Evolutionary conservation across 164 flowering plant species (phyloP).

Genomic region (Akebia trifoliata): DNA sequence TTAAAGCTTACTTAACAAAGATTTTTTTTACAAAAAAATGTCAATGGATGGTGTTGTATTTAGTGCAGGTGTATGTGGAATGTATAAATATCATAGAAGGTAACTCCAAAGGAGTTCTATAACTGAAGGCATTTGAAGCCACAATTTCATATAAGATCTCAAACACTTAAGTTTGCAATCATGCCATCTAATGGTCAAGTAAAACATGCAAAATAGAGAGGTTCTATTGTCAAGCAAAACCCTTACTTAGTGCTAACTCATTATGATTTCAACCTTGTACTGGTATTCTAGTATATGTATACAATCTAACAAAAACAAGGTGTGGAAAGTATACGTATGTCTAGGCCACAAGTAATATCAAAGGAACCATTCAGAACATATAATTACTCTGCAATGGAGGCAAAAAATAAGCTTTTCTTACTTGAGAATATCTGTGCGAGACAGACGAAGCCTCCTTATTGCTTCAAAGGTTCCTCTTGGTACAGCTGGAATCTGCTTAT

Average conservation of each 20-base stretch:
- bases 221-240: too few relatives aligned
- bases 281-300: not conserved
- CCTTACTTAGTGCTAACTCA: not conserved
- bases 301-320: not conserved
- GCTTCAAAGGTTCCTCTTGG: slow-evolving; percentile 48
- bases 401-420: slow-evolving; percentile 29
- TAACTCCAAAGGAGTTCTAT: too few relatives aligned
- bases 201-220: too few relatives aligned
- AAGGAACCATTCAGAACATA: not conserved
- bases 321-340: not conserved
- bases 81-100: too few relatives aligned
- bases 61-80: too few relatives aligned
- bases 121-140: too few relatives aligned
- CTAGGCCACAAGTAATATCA: not conserved
- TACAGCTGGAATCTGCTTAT: slow-evolving; percentile 27
- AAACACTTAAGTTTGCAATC: too few relatives aligned
- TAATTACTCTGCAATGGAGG: not conserved
- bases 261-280: not conserved
- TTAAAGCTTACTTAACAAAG: too few relatives aligned
- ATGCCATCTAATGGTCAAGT: too few relatives aligned
- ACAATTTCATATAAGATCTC: too few relatives aligned
- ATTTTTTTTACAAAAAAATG: too few relatives aligned
- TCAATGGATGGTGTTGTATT: too few relatives aligned
- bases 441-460: slow-evolving; percentile 55
- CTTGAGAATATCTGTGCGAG: slow-evolving; percentile 68